Percentiles rank a stretch among this genome's conserved stretches.
Evolutionary conservation across 257 asterid species (phyloP).

Genomic region (Prunella vulgaris): DNA sequence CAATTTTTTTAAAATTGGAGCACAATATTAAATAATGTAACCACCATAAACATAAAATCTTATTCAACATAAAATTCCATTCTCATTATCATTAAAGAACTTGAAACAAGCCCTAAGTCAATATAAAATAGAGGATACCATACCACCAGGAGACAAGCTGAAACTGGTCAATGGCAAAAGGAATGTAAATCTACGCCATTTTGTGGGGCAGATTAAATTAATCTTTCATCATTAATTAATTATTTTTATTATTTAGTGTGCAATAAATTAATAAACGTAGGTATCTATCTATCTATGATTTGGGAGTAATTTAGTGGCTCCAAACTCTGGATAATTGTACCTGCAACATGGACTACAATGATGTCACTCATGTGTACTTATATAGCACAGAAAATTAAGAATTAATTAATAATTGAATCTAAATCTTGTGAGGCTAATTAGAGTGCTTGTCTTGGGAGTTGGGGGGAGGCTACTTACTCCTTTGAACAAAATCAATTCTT

Average conservation of each 20-base stretch:
- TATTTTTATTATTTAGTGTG: background rate
- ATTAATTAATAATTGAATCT: background rate
- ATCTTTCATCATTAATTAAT: background rate
- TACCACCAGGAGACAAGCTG: too few species aligned
- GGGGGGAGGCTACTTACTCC: too few species aligned
- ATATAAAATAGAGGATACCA: background rate
- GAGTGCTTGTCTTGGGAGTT: too few species aligned
- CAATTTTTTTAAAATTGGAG: too few species aligned
- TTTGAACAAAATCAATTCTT: too few species aligned
- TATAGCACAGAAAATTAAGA: background rate
- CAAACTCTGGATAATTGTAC: slow-evolving; percentile 21
- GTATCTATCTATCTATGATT: too few species aligned
- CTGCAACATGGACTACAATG: slow-evolving; percentile 33
- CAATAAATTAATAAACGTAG: background rate
- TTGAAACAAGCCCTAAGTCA: too few species aligned
- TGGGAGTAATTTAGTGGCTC: slow-evolving; percentile 7
- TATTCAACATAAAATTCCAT: too few species aligned
- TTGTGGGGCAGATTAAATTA: background rate
- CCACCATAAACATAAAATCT: too few species aligned
- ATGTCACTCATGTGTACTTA: slow-evolving; percentile 26
- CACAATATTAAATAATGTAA: too few species aligned
- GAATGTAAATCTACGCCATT: slow-evolving; percentile 30
- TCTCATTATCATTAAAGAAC: too few species aligned
- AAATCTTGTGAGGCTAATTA: background rate
- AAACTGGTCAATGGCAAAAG: slow-evolving; percentile 16